Evolutionary conservation across 257 asterid species (phyloP), one percentile per base, ranked within the genome.

Genomic region (Capsicum rhomboideum): DNA sequence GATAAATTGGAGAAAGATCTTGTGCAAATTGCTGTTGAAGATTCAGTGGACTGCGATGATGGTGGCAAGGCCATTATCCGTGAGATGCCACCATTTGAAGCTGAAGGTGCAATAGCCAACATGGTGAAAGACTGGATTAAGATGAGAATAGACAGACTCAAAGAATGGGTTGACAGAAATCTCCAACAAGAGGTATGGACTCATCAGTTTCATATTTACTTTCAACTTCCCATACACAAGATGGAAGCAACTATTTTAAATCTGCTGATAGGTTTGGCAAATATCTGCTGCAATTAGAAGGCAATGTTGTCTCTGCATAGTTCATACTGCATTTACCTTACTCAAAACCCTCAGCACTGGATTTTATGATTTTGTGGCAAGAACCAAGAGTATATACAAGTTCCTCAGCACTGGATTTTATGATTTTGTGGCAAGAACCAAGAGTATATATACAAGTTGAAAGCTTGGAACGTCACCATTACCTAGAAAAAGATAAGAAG

Each of bases 71-170:
- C 97, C 86, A 94, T 96, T 83, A 93, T 97, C 26, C 98, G 99
- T 40, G 99, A 97, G 92, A 97, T 97, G 99, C 97, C 98, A 64
- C 99, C 99, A 83, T 97, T 85, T 86, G 99, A 97, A 89, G 98
- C 98, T 85, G 98, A 97, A 89, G 93, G 95, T 82, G 97, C 90
- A 17, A 95, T 97, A 34, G 97, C 95, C 79, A 93, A 91, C 87
- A 46, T 95, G 93, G 97, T 97, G 56, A 97, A 93, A 88, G 91
- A 85, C 67, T 97, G 99, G 99, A 92, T 97, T 85, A 95, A 91
- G 93, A 90, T 94, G 34, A 95, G 99, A 90, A 83, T 90, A 83
- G 99, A 95, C 87, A 87, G 92, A 85, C 89, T 93, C 52, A 95
- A 92, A 91, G 98, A 95, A 86, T 95, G 98, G 98, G 92, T 95